Conservation (phyloP, 78 protist genomes). For the Dictyostelium firmibasis region DNA sequence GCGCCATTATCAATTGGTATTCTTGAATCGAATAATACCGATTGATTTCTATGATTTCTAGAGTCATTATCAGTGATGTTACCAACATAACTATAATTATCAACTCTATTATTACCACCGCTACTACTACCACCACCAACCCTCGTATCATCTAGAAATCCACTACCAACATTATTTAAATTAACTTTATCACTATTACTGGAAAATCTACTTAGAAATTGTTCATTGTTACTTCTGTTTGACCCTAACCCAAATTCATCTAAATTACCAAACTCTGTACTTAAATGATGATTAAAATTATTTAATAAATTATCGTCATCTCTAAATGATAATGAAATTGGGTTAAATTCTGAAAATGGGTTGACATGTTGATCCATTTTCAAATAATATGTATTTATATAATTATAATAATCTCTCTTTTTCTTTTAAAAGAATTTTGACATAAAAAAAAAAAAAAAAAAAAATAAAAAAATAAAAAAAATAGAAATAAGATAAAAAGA, state of each 20-base stretch:
- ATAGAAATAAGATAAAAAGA: too few species aligned
- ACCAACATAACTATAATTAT: slow-evolving; percentile 42
- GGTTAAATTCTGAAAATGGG: slow-evolving; percentile 18
- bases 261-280: slow-evolving; percentile 8
- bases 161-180: neutral
- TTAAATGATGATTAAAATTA: neutral
- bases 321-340: slow-evolving; percentile 6
- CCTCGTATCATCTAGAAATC: neutral
- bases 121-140: neutral
- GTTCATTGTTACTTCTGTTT: neutral
- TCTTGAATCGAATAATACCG: slow-evolving; percentile 1
- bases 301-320: neutral
- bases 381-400: neutral
- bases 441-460: too few species aligned
- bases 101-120: neutral
- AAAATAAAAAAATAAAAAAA: too few species aligned
- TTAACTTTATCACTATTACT: neutral
- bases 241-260: neutral
- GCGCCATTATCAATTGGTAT: neutral
- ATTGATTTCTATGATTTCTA: neutral
- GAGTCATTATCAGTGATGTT: neutral
- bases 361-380: neutral
- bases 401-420: too few species aligned
- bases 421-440: too few species aligned
- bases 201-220: neutral